A percentile compares a stretch with the other conserved stretches of the same genome.
Conservation (phyloP, 495 filamentous ascomycete genomes). For the Aspergillus incahuasiensis region DNA sequence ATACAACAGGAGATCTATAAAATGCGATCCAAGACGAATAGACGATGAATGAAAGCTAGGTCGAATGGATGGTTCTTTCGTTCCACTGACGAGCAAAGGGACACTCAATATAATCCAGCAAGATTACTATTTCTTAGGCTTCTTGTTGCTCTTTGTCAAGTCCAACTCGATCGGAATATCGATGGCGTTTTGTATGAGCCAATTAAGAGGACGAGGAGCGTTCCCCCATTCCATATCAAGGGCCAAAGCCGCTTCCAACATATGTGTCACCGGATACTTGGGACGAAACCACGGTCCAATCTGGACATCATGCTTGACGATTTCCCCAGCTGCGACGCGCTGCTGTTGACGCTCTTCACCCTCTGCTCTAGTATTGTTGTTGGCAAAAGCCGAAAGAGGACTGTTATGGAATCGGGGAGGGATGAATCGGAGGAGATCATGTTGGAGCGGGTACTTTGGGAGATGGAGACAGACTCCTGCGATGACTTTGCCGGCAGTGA, state of each 20-base stretch:
- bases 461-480: slow-evolving; percentile 28
- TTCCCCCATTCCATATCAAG: slow-evolving; percentile 31
- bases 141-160: neutral
- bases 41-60: neutral
- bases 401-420: slow-evolving; percentile 29
- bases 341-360: slow-evolving; percentile 25
- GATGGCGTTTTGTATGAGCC: slow-evolving; percentile 34
- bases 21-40: neutral
- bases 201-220: slow-evolving; percentile 22
- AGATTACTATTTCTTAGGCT: neutral
- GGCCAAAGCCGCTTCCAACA: slow-evolving; percentile 30
- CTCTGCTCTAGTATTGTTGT: slow-evolving; percentile 2
- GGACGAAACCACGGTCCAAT: slow-evolving; percentile 21
- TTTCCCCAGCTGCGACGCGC: slow-evolving; percentile 19
- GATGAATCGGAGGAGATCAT: slow-evolving; percentile 14
- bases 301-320: slow-evolving; percentile 29
- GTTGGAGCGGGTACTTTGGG: slow-evolving; percentile 6
- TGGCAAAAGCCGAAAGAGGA: slow-evolving; percentile 26
- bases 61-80: neutral
- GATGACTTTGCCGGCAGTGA: slow-evolving; percentile 37
- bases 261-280: slow-evolving; percentile 19
- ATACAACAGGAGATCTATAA: neutral
- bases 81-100: neutral
- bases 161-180: slow-evolving; percentile 13
- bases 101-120: neutral